Base-by-base conservation (phyloP, 192 early-diverging fungal species). In the Irineochytrium annulatum region DNA sequence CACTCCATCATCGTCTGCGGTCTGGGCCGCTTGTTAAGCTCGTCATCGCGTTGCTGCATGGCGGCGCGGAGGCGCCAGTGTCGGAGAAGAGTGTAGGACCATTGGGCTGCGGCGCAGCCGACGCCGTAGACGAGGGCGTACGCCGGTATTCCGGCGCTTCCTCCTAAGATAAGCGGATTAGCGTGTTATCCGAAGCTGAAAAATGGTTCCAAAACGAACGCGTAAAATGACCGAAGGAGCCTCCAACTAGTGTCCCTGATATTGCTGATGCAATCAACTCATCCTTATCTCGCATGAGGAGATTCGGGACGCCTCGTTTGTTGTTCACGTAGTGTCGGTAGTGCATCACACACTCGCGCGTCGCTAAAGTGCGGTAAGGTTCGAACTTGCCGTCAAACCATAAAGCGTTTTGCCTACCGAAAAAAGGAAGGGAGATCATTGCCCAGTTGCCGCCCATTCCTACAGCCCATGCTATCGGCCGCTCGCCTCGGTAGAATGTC, bases 361-460 rank as follows among this genome's bases (percentile, higher is more conserved):
- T 41, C 11, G 39, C 68, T 69, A 34, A 6, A 4, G 13, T 44
- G 34, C 8, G 5, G 13, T 22, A 14, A 51, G 27, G 8, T 14
- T 13, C 49, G n/a, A 13, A 11, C 27, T 51, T 22, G 11, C 27
- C n/a, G n/a, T n/a, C n/a, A n/a, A n/a, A n/a, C n/a, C n/a, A n/a
- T n/a, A n/a, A n/a, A n/a, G n/a, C n/a, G n/a, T n/a, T n/a, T n/a
- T n/a, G 20, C 62, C 19, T 62, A 72, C 66, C 72, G 52, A 76
- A 70, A 63, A 78, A 78, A 4, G 77, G 77, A 17, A 64, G 44
- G 17, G 65, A 63, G 1, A 73, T 48, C 2, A 60, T 26, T 5
- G 67, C 39, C 77, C 77, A 78, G 60, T 78, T 78, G 17, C 60
- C 56, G 31, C 67, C 72, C 70, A 73, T 78, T 27, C 61, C 33